Evolutionary conservation across 1,139 yeast genomes (phyloP), one percentile per base, ranked within the genome.

Genomic region (Taiozyma sp.): DNA sequence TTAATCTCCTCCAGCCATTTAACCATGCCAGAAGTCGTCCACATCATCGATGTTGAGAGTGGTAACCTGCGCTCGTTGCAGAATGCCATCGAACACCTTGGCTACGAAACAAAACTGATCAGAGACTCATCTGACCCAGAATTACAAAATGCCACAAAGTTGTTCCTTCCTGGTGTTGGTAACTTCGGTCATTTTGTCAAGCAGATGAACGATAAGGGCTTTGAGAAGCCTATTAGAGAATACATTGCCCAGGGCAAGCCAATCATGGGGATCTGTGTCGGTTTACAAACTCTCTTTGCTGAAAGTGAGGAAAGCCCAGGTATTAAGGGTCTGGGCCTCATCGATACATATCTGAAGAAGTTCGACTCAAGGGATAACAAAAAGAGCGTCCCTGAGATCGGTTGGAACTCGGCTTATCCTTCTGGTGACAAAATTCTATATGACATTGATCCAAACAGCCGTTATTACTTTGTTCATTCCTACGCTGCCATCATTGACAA

Each of bases 251-350:
- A 87, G 22, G 97, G 96, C 1, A 81, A 83, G 60, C 87, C 95
- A 13, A 71, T 93, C 41, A 89, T 93, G 96, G 99, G 99, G 9
- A 90, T 93, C 57, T 93, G 99, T 72, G 98, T 93, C 46, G 99
- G 99, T 4, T 73, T 93, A 53, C 99, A 93, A 67, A 78, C 96
- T 2, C 74, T 93, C 44, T 88, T 92, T 62, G 70, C 71, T 19
- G 81, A 82, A 13, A 87, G 96, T 48, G 88, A 80, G 56, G 99
- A 93, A 67, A 79, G 87, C 54, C 82, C 84, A 2, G 76, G 72
- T 16, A 76, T 78, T 44, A 62, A 67, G 40, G 97, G 97, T 1
- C 69, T 85, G 39, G 60, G 66, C 0, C 73, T 79, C 44, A 67
- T 85, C 42, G 77, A 78, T 46, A 72, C 84, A 48, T 67, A 69